These are phyloP conservation scores for Lycium ferocissimum DNA, from an alignment of 257 asterid species.

Conservation along the genomic window DNA sequence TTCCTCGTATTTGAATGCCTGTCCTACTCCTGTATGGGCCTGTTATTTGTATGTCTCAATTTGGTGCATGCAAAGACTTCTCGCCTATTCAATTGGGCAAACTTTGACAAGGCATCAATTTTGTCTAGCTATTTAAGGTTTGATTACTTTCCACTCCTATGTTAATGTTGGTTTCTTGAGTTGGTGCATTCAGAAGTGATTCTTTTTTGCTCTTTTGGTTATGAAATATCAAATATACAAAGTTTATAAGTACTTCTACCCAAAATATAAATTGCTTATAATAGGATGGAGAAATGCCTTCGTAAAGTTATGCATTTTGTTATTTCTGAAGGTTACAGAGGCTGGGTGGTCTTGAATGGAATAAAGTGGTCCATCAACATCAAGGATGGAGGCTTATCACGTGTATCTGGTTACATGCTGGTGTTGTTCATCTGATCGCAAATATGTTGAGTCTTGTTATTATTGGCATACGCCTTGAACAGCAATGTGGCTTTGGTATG, in stretches of 20 bases:
- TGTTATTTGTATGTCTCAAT: conserved; percentile 1
- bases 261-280: background rate
- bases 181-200: background rate
- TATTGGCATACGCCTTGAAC: conserved; percentile 94
- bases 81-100: background rate
- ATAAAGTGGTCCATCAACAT: conserved; percentile 69
- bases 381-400: conserved; percentile 93
- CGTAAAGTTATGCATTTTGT: conserved; percentile 31
- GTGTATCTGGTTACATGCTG: conserved; percentile 93
- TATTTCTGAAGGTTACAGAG: conserved; percentile 58
- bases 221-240: background rate
- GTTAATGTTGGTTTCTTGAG: conserved; percentile 5
- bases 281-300: background rate
- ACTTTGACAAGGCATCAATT: conserved; percentile 9
- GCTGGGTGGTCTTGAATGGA: conserved; percentile 85
- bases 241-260: background rate
- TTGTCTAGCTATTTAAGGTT: conserved; percentile 6
- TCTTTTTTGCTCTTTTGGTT: background rate
- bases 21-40: conserved; percentile 9
- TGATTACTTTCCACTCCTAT: background rate
- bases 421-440: conserved; percentile 74
- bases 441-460: conserved; percentile 80
- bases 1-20: background rate
- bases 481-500: conserved; percentile 89
- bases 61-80: conserved; percentile 25